Evolutionary conservation across 805 yeast species (phyloP), one percentile per base, ranked within the genome.

Genomic region (Suhomyces xylopsoci): DNA sequence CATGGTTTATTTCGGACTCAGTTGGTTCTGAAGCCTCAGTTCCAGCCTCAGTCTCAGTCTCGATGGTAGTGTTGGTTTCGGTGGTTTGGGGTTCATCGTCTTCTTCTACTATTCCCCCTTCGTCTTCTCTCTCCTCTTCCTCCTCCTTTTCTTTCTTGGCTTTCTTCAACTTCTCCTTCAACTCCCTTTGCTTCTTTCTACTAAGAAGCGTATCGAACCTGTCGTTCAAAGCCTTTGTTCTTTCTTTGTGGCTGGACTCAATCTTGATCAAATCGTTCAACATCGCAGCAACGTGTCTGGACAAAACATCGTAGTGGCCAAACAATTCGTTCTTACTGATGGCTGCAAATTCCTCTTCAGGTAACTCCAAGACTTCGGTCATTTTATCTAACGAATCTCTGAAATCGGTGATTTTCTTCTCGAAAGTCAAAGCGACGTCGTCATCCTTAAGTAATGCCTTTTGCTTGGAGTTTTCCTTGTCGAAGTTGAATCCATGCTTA

Each of bases 401-500:
- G 55, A 66, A 69, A 2, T 51, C 52, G 6, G 53, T 55, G 51
- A 71, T 60, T 41, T 62, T 62, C 48, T 52, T 59, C 12, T 69
- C 74, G 47, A 74, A 64, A 10, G 57, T 60, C 45, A 59, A 45
- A 45, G 67, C 53, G 12, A 60, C 63, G 47, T 67, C 67, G 2
- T 59, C 62, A 14, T 50, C 55, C 46, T 50, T 54, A 20, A 52
- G 43, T n/a, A 46, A 36, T 15, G 64, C 44, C 50, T 74, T 76
- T 45, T 82, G 62, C 55, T 79, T 75, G 34, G 71, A 68, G 53
- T 77, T 79, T 58, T 81, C 84, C 50, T 76, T 74, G 32, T 79
- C 81, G 54, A 79, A 82, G 59, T 84, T 81, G 24, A 84, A 62
- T 0, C 76, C 80, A 20, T 72, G 65, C 2, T 70, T 71, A 3